These are phyloP conservation scores for Thuja plicata DNA, from an alignment of 83 land plant species.

Conservation along the genomic window DNA sequence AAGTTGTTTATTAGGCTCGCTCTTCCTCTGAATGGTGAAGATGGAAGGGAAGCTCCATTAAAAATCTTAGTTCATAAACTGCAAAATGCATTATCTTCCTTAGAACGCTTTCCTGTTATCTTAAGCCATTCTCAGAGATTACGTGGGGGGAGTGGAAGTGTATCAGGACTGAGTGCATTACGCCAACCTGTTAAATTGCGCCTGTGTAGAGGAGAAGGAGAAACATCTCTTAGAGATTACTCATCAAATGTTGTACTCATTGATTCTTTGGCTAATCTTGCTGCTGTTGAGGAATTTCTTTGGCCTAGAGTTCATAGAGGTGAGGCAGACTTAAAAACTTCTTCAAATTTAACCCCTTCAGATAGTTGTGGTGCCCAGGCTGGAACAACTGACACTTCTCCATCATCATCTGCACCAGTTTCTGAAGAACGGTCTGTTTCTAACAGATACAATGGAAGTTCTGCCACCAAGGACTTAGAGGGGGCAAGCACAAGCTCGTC, in stretches of 20 bases:
- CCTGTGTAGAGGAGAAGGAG: constrained; percentile 68
- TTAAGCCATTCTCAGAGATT: constrained; percentile 41
- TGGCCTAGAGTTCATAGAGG: constrained; percentile 69
- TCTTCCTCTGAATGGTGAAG: constrained; percentile 18
- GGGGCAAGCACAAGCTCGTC: constrained; percentile 30
- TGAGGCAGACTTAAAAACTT: constrained; percentile 21
- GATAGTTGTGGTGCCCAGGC: constrained; percentile 20
- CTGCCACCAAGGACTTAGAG: background rate
- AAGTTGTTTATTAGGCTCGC: constrained; percentile 55
- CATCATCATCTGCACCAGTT: constrained; percentile 23
- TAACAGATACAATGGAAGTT: background rate
- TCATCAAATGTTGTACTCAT: constrained; percentile 51
- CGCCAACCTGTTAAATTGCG: constrained; percentile 73
- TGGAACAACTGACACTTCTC: constrained; percentile 31
- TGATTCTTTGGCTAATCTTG: constrained; percentile 66
- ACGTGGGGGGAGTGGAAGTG: constrained; percentile 42
- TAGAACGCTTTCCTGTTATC: constrained; percentile 85
- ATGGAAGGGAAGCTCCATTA: constrained; percentile 44
- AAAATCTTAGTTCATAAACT: constrained; percentile 60
- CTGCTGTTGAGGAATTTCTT: constrained; percentile 69
- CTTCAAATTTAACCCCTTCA: constrained; percentile 20
- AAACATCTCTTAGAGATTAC: constrained; percentile 52
- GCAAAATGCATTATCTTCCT: constrained; percentile 76
- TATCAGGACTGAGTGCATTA: constrained; percentile 45
- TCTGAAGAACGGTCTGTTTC: background rate